Evolutionary conservation across 352 stramenopile genomes (phyloP), one percentile per base, ranked within the genome.

Genomic region (Phytophthora boehmeriae): DNA sequence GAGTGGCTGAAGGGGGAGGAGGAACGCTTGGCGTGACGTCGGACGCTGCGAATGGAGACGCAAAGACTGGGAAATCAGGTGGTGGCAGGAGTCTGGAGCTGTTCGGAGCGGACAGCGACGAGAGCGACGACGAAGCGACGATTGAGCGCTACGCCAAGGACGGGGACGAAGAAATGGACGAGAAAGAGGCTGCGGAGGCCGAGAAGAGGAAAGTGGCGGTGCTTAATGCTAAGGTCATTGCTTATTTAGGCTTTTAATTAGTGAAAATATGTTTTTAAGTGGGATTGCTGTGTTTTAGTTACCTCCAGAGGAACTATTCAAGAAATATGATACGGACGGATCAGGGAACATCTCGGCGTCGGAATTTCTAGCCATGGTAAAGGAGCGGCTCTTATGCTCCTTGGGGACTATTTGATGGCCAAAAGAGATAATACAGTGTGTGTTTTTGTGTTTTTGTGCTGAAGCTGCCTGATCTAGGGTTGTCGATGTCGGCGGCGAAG

Each of bases 401-500:
- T 38, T 27, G 38, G 14, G n/a, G 13, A 34, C 23, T 5, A 1
- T 20, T 13, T 41, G 28, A 2, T 1, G 10, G 3, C 8, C 10
- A 16, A 22, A 5, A 52, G 8, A n/a, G 28, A 11, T 11, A 36
- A 16, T 48, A 87, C 85, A n/a, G n/a, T 47, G 61, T 82, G 17
- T 66, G 78, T 38, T 86, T 87, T 49, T 23, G 1, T 20, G 17
- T 16, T 59, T 6, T 59, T 38, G 53, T 62, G 13, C 20, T 66
- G 16, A 68, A 98, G 86, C 73, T 98, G 4, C 88, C 88, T 0
- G 77, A 93, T 42, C 57, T 98, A 6, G 88, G 86, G 8, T 90
- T 98, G 45, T 86, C 77, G 14, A 91, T 98, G 42, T 89, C 81
- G 19, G 73, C 92, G 25, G 86, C 92, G 23, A 98, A 98, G 63